These are phyloP conservation scores for Tetrahymena malaccensis DNA, from an alignment of 73 alveolate species.

Conservation along the genomic window DNA sequence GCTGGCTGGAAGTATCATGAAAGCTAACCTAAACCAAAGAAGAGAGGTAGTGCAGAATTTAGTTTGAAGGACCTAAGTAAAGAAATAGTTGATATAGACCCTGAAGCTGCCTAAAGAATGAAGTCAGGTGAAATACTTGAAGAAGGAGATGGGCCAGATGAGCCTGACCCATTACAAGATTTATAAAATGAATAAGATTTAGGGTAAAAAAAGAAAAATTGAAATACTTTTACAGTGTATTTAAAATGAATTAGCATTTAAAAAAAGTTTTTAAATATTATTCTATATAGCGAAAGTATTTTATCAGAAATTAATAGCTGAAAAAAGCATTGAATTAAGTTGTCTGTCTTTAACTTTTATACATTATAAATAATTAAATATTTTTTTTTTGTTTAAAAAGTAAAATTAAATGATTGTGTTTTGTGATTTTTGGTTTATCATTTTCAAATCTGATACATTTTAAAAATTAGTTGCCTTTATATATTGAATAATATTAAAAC, in stretches of 20 bases:
- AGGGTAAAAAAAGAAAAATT: neutral
- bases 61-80: neutral
- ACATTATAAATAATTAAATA: too few species aligned
- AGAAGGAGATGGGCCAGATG: neutral
- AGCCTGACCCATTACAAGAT: neutral
- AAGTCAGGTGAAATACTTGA: neutral
- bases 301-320: neutral
- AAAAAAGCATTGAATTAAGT: too few species aligned
- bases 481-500: neutral
- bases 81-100: neutral
- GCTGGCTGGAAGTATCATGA: constrained; percentile 51
- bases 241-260: neutral
- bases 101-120: neutral
- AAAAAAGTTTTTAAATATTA: too few species aligned
- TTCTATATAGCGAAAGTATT: neutral
- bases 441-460: neutral
- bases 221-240: neutral
- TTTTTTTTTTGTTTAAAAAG: too few species aligned
- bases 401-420: neutral
- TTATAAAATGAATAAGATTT: neutral
- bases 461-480: neutral
- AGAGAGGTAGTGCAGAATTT: constrained; percentile 30
- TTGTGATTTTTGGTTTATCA: neutral
- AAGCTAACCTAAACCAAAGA: constrained; percentile 18
- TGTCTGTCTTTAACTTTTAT: too few species aligned